Conservation (phyloP, 2,329 filamentous ascomycete genomes). For the Colletotrichum liaoningense region DNA sequence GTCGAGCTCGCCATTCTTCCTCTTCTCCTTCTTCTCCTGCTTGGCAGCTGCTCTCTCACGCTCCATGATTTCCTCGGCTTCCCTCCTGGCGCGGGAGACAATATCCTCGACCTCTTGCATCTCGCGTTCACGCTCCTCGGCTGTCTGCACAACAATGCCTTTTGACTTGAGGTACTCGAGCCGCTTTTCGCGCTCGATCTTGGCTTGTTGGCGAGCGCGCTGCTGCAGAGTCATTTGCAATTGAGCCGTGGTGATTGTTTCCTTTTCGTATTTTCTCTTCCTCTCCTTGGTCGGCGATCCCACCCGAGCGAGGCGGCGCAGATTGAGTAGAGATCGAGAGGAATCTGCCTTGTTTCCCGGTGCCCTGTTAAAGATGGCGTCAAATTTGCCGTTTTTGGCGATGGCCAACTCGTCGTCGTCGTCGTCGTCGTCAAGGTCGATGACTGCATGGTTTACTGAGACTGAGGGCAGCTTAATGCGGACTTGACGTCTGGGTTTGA, state of each 20-base stretch:
- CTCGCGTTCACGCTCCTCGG: constrained; percentile 86
- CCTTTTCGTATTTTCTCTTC: constrained; percentile 56
- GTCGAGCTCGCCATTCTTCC: constrained; percentile 57
- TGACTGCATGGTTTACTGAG: constrained; percentile 49
- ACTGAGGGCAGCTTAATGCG: constrained; percentile 61
- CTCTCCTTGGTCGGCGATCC: constrained; percentile 68
- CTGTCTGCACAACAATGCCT: constrained; percentile 84
- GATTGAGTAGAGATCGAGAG: constrained; percentile 70
- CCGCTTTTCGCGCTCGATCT: constrained; percentile 79
- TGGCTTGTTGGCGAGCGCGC: constrained; percentile 83
- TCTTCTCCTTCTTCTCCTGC: constrained; percentile 64
- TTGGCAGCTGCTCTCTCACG: constrained; percentile 81
- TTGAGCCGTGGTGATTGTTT: constrained; percentile 75
- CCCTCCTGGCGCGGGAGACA: constrained; percentile 83
- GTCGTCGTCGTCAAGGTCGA: constrained; percentile 66
- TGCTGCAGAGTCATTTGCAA: constrained; percentile 76
- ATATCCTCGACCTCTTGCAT: constrained; percentile 88
- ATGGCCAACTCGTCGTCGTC: constrained; percentile 78
- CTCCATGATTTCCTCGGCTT: constrained; percentile 83
- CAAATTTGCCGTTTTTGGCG: constrained; percentile 62
- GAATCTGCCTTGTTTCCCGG: constrained; percentile 73
- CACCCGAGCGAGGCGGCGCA: constrained; percentile 81
- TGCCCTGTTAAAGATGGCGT: constrained; percentile 76
- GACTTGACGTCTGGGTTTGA: constrained; percentile 57
- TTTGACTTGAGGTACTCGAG: constrained; percentile 82